These are phyloP conservation scores for Penicillium salamii DNA, from an alignment of 495 filamentous ascomycete genomes.

Conservation along the genomic window DNA sequence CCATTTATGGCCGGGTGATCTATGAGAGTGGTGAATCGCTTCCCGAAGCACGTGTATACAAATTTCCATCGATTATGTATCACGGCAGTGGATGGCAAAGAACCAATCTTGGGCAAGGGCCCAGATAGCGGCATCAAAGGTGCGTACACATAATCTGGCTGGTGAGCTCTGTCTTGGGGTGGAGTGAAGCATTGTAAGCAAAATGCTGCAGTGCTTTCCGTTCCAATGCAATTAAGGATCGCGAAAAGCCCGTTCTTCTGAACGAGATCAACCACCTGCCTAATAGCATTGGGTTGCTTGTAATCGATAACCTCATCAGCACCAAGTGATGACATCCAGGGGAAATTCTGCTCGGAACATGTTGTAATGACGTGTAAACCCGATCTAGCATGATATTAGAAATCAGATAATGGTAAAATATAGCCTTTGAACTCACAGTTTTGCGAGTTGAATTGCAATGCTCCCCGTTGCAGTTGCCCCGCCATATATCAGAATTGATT, in stretches of 20 bases:
- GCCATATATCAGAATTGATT: not conserved
- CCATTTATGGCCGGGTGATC: not conserved
- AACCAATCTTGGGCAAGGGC: not conserved
- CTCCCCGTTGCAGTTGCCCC: not conserved
- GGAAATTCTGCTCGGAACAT: not conserved
- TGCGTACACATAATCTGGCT: not conserved
- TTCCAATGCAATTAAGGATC: not conserved
- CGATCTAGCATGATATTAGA: not conserved
- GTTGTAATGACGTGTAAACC: not conserved
- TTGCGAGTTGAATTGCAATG: conserved; percentile 4
- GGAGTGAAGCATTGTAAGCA: not conserved
- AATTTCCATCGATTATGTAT: not conserved
- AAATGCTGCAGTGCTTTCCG: not conserved
- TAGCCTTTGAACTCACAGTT: not conserved
- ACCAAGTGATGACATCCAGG: not conserved
- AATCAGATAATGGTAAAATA: not conserved
- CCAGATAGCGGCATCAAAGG: not conserved
- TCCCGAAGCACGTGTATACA: not conserved
- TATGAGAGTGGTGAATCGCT: not conserved
- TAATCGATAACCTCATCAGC: not conserved
- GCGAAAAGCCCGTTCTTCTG: not conserved
- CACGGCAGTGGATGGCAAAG: not conserved
- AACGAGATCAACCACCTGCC: not conserved
- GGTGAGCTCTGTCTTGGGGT: not conserved
- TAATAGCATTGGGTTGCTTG: not conserved